Evolutionary conservation across 2,329 filamentous ascomycete genomes (phyloP).

Genomic region (Microdochium nivale): DNA sequence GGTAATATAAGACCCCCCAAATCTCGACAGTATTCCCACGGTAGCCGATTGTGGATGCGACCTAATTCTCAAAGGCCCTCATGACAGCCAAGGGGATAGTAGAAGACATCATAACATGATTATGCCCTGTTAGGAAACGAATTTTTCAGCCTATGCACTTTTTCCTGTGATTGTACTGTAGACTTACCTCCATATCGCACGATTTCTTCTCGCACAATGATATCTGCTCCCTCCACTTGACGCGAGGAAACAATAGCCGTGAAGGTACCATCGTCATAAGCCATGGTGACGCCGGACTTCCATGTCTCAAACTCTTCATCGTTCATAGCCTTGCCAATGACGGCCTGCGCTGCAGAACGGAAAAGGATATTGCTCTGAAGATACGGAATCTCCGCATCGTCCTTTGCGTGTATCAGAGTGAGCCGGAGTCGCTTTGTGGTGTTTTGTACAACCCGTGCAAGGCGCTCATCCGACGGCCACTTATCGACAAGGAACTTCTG

Average conservation of each 20-base stretch:
- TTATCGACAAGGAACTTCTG: constrained; percentile 62
- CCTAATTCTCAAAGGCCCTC: constrained; percentile 46
- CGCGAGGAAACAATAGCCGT: constrained; percentile 30
- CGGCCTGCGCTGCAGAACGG: constrained; percentile 45
- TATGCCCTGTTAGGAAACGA: constrained; percentile 47
- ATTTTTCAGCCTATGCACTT: not conserved
- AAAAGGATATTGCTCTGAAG: constrained; percentile 59
- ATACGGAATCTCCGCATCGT: constrained; percentile 79
- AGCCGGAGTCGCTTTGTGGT: constrained; percentile 52
- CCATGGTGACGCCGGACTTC: constrained; percentile 36
- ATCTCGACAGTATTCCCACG: too few species aligned
- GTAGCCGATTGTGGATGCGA: not conserved
- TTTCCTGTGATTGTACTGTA: not conserved
- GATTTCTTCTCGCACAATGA: constrained; percentile 44
- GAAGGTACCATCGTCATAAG: constrained; percentile 37
- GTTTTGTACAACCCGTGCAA: constrained; percentile 46
- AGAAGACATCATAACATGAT: constrained; percentile 57
- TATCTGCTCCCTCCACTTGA: constrained; percentile 25
- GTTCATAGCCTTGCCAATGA: constrained; percentile 24
- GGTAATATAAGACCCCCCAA: too few species aligned
- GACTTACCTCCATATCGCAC: constrained; percentile 45
- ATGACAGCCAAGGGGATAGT: constrained; percentile 56
- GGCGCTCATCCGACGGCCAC: constrained; percentile 66
- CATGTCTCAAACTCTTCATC: constrained; percentile 28
- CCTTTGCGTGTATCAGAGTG: constrained; percentile 67